Conservation (phyloP, 1,139 yeast genomes). For the Yamadazyma buinensis region DNA sequence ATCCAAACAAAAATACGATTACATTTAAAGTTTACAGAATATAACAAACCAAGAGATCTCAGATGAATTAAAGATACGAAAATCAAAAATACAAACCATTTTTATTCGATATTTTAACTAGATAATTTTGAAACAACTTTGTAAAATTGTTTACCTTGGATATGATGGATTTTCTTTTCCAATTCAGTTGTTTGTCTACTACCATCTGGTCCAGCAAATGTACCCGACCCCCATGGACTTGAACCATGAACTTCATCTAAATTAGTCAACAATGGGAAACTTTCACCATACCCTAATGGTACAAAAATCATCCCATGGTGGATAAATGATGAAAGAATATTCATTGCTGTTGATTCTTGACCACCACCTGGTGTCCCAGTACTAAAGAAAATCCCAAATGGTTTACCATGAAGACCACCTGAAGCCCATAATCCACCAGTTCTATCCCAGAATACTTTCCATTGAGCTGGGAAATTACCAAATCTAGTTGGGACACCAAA, state of each 20-base stretch:
- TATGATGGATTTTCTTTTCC: constrained; percentile 59
- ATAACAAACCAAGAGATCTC: too few relatives aligned
- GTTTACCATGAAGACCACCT: constrained; percentile 73
- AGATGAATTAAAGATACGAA: too few relatives aligned
- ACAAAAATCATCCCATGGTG: constrained; percentile 81
- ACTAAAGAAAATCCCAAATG: constrained; percentile 71
- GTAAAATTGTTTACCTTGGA: constrained; percentile 65
- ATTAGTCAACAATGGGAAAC: constrained; percentile 55
- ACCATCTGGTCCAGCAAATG: constrained; percentile 76
- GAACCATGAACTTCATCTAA: constrained; percentile 76
- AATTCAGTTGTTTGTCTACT: constrained; percentile 66
- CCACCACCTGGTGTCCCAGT: constrained; percentile 88
- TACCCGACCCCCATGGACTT: constrained; percentile 89
- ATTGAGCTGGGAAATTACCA: constrained; percentile 80
- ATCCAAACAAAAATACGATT: too few relatives aligned
- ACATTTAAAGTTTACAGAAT: too few relatives aligned
- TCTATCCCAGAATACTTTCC: constrained; percentile 76
- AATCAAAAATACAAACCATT: too few relatives aligned
- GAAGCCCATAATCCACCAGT: constrained; percentile 82
- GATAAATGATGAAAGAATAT: constrained; percentile 60
- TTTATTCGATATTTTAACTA: too few relatives aligned
- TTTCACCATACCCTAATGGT: constrained; percentile 74
- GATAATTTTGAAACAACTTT: constrained; percentile 27
- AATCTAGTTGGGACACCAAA: constrained; percentile 84
- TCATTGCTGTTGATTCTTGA: constrained; percentile 67